These are phyloP conservation scores for Fagus crenata DNA, from an alignment of 306 rosid genomes.

Conservation along the genomic window DNA sequence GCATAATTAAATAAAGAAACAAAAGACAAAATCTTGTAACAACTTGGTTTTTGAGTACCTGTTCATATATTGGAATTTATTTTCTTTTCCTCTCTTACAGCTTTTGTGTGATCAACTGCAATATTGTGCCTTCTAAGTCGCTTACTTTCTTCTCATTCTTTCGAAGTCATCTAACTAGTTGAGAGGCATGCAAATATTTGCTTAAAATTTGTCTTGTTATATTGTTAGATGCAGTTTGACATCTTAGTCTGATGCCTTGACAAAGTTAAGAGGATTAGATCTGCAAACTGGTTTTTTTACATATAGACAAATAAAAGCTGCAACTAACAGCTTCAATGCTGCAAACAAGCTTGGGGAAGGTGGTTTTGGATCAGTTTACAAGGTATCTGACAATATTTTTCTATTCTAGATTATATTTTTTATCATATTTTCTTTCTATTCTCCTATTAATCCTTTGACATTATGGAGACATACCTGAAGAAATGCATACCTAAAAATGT, in stretches of 20 bases:
- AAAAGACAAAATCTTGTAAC: background rate
- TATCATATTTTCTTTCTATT: background rate
- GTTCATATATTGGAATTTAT: too few relatives aligned
- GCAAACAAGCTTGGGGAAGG: constrained; percentile 69
- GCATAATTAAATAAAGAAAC: background rate
- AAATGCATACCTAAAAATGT: background rate
- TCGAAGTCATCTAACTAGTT: background rate
- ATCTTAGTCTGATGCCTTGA: background rate
- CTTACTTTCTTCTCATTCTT: background rate
- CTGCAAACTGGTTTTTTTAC: constrained; percentile 26
- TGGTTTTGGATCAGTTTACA: constrained; percentile 73
- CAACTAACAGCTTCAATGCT: constrained; percentile 56
- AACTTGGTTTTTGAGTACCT: background rate
- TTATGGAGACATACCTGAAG: background rate
- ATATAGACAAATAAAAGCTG: constrained; percentile 31
- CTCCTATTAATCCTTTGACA: background rate
- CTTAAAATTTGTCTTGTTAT: constrained; percentile 6
- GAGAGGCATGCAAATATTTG: background rate
- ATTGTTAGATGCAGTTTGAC: background rate
- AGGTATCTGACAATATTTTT: constrained; percentile 40
- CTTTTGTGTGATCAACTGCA: background rate
- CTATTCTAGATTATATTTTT: background rate
- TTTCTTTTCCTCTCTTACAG: accelerated
- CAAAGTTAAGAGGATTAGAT: constrained; percentile 14
- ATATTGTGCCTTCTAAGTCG: background rate